These are phyloP conservation scores for Themeda triandra DNA, from an alignment of 176 grass and related monocot species.

Conservation along the genomic window DNA sequence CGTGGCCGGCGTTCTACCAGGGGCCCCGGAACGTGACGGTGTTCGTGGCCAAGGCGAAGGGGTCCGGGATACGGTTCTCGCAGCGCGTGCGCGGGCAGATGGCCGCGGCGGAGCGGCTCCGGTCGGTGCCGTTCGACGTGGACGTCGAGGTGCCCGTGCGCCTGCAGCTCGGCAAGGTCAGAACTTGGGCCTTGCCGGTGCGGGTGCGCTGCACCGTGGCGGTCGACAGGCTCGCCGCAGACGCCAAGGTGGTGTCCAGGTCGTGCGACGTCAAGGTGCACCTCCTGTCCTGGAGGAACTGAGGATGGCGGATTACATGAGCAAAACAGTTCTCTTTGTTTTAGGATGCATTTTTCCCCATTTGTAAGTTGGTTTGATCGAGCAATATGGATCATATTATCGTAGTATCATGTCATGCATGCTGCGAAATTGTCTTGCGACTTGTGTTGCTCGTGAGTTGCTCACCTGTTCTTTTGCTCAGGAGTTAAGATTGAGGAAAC, in stretches of 20 bases:
- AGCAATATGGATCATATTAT: neutral
- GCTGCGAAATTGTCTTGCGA: neutral
- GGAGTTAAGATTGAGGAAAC: neutral
- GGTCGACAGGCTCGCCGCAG: constrained; percentile 46
- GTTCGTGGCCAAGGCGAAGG: constrained; percentile 41
- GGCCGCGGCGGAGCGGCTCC: constrained; percentile 38
- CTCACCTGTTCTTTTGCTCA: neutral
- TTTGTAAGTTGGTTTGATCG: constrained; percentile 8
- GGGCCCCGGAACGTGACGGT: constrained; percentile 50
- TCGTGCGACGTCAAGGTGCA: constrained; percentile 49
- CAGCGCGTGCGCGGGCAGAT: constrained; percentile 31
- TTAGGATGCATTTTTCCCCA: neutral
- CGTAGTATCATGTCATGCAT: neutral
- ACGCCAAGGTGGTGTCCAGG: constrained; percentile 42
- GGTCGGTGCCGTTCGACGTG: constrained; percentile 56
- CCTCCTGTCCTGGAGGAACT: constrained; percentile 17
- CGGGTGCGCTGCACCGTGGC: constrained; percentile 48
- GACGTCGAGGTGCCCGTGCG: constrained; percentile 53
- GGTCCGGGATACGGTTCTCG: constrained; percentile 46
- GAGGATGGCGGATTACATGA: constrained; percentile 19
- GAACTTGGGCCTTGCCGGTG: constrained; percentile 50
- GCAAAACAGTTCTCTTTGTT: neutral
- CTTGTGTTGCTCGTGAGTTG: neutral
- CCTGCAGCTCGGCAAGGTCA: constrained; percentile 47
- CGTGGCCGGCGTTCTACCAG: constrained; percentile 65